A percentile compares a stretch with the other conserved stretches of the same genome.
Evolutionary conservation across 192 early-diverging fungal genomes (phyloP).

Genomic region (Podochytrium sp.): DNA sequence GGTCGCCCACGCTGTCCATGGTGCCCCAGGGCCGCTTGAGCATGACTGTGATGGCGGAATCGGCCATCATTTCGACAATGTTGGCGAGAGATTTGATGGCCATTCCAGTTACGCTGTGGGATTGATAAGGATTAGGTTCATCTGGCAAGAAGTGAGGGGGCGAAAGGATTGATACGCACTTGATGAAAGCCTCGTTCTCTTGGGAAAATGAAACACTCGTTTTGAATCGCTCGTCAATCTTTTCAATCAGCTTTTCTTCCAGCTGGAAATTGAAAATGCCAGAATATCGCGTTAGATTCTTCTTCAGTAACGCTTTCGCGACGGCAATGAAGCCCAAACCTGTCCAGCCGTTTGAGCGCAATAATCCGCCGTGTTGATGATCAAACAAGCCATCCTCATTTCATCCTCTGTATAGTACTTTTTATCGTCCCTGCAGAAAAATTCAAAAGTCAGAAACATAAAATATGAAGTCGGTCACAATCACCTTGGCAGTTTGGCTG

Average conservation of each 20-base stretch:
- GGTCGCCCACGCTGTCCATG: constrained; percentile 90
- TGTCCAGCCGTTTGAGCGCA: constrained; percentile 81
- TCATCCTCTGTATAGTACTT: constrained; percentile 67
- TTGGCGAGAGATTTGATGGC: constrained; percentile 70
- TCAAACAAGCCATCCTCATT: constrained; percentile 71
- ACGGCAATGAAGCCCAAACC: constrained; percentile 42
- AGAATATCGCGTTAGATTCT: no score
- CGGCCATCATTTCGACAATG: constrained; percentile 69
- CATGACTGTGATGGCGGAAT: constrained; percentile 75
- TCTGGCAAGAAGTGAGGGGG: background rate
- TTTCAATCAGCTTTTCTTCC: constrained; percentile 87
- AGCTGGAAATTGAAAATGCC: constrained; percentile 60
- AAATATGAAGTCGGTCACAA: constrained; percentile 1
- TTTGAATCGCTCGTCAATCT: constrained; percentile 71
- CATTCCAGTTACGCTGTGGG: constrained; percentile 54
- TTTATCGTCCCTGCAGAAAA: constrained; percentile 60
- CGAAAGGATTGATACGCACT: constrained; percentile 47
- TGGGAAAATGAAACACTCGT: constrained; percentile 71
- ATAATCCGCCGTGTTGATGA: constrained; percentile 95
- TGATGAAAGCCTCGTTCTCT: constrained; percentile 81
- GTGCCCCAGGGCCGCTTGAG: constrained; percentile 77
- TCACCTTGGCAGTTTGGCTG: constrained; percentile 71
- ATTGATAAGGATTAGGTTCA: no score
- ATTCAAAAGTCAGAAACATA: constrained; percentile 7
- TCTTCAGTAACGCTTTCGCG: no score